These are phyloP conservation scores for Larix kaempferi DNA, from an alignment of 75 land plant species.

Conservation along the genomic window DNA sequence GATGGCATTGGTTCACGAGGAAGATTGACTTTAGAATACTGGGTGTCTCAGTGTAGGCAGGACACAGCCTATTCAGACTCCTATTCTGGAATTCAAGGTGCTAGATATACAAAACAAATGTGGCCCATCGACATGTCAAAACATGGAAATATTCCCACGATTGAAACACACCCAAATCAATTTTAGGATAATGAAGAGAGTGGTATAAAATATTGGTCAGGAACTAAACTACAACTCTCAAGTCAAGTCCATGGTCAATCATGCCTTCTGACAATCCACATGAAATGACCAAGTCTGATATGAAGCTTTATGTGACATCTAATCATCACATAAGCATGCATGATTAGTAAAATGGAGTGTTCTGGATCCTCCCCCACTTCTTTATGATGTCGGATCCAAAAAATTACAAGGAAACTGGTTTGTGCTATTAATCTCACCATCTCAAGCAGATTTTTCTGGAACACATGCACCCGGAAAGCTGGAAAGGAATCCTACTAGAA, in stretches of 20 bases:
- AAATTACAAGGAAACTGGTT: neutral
- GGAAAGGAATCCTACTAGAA: neutral
- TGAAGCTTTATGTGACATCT: too few relatives aligned
- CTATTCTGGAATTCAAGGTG: too few relatives aligned
- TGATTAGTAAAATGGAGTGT: neutral
- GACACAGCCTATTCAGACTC: neutral
- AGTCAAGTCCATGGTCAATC: too few relatives aligned
- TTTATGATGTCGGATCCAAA: neutral
- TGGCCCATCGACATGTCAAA: too few relatives aligned
- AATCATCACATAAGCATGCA: neutral
- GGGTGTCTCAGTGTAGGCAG: too few relatives aligned
- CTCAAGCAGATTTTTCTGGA: neutral
- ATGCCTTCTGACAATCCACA: too few relatives aligned
- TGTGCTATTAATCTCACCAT: neutral
- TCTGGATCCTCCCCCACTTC: neutral
- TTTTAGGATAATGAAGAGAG: neutral
- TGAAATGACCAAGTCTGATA: too few relatives aligned
- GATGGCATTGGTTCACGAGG: too few relatives aligned
- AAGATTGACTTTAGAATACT: too few relatives aligned
- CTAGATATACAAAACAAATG: too few relatives aligned
- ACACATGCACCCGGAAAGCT: neutral
- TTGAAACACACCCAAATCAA: neutral
- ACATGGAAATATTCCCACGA: slow-evolving; percentile 1
- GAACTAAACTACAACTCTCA: too few relatives aligned
- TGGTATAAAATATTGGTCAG: neutral